Evolutionary conservation across 2,329 filamentous ascomycete species (phyloP), one percentile per base, ranked within the genome.

Genomic region (Cladosporium sp.): DNA sequence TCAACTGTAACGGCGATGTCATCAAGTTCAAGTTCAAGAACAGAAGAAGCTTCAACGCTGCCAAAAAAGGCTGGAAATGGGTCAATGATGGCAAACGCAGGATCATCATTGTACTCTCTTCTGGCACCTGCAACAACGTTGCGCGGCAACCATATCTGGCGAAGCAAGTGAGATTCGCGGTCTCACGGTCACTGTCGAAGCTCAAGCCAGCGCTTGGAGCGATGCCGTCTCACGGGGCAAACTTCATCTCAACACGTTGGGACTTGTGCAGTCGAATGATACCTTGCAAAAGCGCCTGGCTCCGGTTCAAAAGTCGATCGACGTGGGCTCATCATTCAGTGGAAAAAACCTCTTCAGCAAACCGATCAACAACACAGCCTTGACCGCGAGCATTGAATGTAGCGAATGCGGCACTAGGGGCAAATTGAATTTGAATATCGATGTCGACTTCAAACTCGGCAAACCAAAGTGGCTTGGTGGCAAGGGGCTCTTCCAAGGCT

Each of bases 1-100:
- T 43, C 7, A 22, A 30, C 5, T 43, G 41, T 19, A 7, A 19
- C 12, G 15, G 19, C 41, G 19, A 17, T 8, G 17, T 8, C 7
- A 43, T 43, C 20, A 43, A 43, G 22, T 30, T 43, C 22, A 30
- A 20, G 3, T 43, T 43, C 41, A 29, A 17, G 29, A 32, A n/a
- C 15, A 29, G 29, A 15, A 29, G 9, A n/a, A 18, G 22, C 22
- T 43, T 18, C 24, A 18, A 15, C n/a, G 15, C n/a, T 18, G 20
- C 29, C 12, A 3, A 30, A 9, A 13, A 32, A n/a, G 30, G 18
- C 24, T 43, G 41, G 41, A 4, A 43, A 3, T 43, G 41, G 41
- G 17, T 43, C 24, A 43, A 43, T n/a, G 29, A 15, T n/a, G 29
- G 29, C 9, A 12, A 18, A 19, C 41, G 41, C 29, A 43, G 24